Evolutionary conservation across 2,329 filamentous ascomycete genomes (phyloP), one percentile per base, ranked within the genome.

Genomic region (Pestalotiopsis sp.): DNA sequence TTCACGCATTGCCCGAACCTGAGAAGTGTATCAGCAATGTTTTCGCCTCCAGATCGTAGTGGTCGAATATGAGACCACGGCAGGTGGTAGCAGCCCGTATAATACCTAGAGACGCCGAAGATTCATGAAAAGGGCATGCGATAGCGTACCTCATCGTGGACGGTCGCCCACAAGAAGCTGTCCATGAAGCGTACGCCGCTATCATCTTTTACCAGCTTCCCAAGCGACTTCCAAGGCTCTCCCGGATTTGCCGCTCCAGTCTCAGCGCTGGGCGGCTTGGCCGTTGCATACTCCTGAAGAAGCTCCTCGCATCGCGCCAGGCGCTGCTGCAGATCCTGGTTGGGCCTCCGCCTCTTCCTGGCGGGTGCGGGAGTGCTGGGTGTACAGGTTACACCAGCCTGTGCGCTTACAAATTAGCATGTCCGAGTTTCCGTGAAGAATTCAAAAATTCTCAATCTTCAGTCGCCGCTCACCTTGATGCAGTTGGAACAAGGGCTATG

Each of bases 301-400:
- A 90, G 78, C 71, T 87, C 85, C 73, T 90, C 88, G 71, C 87
- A 89, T 67, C 87, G 82, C 4, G 87, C 86, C 45, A 90, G 80
- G 52, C 88, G 83, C 76, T 90, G 87, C 73, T 90, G 87, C 13
- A 90, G 82, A 73, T 90, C 88, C 73, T 90, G 87, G 66, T 90
- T 89, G 11, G 88, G 88, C 62, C 87, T 81, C 70, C 86, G 81
- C 56, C 88, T 84, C 79, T 89, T 90, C 68, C 87, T 85, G 36
- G 87, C 85, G 5, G 87, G 87, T 7, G 88, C 88, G 1, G 88
- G 88, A 23, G 85, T 89, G 72, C 87, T 89, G 4, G 88, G 87
- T 12, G 85, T 88, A 73, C 88, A 90, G 68, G 84, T 83, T 67
- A 89, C 86, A 73, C 88, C 87, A 74, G 87, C 86, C 87, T 90